Evolutionary conservation across 1,284 basidiomycete genomes (phyloP).

Genomic region (Cerrena zonata): DNA sequence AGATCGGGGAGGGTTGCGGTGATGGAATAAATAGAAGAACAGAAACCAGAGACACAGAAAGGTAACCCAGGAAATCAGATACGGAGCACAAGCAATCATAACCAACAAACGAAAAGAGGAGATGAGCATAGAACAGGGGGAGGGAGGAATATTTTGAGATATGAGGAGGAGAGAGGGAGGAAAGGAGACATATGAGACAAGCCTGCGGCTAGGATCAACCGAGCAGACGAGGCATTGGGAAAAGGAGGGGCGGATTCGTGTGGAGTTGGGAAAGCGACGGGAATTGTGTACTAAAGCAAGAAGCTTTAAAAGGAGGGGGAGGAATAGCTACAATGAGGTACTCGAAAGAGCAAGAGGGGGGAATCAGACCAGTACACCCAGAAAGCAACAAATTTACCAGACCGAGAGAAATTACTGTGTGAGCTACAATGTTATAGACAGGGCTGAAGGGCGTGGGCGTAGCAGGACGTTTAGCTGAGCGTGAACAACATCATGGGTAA

Average conservation of each 20-base stretch:
- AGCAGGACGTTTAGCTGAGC: neutral
- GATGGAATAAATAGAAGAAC: neutral
- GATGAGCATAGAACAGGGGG: neutral
- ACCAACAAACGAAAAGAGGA: neutral
- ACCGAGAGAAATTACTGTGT: neutral
- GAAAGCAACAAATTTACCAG: neutral
- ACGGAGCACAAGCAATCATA: neutral
- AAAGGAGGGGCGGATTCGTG: neutral
- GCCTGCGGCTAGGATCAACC: neutral
- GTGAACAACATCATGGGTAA: neutral
- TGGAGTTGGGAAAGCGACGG: neutral
- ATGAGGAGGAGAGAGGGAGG: neutral
- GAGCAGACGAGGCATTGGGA: neutral
- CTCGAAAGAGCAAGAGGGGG: neutral
- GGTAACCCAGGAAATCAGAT: neutral
- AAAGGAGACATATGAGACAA: neutral
- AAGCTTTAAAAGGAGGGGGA: neutral
- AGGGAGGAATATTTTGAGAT: neutral
- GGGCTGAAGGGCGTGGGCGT: neutral
- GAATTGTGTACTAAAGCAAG: too few relatives aligned
- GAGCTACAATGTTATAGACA: neutral
- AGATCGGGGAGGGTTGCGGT: neutral
- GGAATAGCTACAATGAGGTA: neutral
- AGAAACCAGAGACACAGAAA: neutral
- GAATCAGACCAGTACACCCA: neutral